Percentiles rank a stretch among this genome's conserved stretches.
phyloP scores from a whole-genome alignment of 108 stramenopile genomes.

The Aurantiochytrium sp. region DNA sequence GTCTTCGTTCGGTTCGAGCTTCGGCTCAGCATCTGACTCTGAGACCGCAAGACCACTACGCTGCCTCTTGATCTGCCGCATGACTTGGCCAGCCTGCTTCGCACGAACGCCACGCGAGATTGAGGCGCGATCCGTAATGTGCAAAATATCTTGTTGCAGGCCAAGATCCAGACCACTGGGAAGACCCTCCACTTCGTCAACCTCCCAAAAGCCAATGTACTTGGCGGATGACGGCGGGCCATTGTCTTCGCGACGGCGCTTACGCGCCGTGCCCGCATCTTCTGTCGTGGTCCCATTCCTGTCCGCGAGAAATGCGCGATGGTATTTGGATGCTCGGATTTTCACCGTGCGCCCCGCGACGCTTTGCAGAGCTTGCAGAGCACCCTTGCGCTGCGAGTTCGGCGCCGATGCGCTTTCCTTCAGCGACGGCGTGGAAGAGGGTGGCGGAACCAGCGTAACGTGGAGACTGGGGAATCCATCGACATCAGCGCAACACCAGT shows the following conservation, averaged over 20 bases:
- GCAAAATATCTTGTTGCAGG: background rate
- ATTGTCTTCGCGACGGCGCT: background rate
- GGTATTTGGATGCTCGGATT: background rate
- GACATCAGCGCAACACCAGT: conserved; percentile 13
- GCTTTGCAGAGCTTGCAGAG: background rate
- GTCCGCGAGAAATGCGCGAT: background rate
- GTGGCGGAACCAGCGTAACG: background rate
- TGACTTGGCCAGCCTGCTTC: background rate
- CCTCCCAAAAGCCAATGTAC: background rate
- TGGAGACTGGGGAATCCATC: background rate
- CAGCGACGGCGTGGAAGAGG: background rate
- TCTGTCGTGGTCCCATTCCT: background rate
- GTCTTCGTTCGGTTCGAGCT: background rate
- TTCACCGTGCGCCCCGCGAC: background rate
- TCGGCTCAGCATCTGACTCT: background rate
- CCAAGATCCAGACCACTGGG: background rate
- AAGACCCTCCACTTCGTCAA: background rate
- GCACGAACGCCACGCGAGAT: background rate
- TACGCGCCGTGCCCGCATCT: background rate
- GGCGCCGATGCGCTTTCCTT: no score
- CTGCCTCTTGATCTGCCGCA: background rate
- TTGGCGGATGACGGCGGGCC: background rate
- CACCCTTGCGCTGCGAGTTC: background rate
- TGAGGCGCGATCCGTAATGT: conserved; percentile 6
- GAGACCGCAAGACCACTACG: background rate